Evolutionary conservation across 768 basidiomycete species (phyloP), one percentile per base, ranked within the genome.

Genomic region (Mycena filopes): DNA sequence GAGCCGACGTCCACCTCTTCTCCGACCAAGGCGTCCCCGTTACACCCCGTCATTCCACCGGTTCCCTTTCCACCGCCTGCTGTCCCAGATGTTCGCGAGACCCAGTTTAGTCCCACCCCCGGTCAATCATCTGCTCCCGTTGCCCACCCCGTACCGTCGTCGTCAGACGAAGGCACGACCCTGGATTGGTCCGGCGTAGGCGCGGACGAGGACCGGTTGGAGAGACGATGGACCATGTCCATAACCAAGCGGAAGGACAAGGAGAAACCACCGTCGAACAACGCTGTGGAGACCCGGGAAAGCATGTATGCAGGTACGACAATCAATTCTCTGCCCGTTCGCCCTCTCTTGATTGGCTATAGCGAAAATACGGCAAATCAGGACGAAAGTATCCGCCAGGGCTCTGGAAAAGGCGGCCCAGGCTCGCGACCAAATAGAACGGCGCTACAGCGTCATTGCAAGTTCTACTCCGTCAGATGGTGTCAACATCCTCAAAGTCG

Each of bases 111-210:
- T 15, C 58, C 49, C 13, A 38, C 53, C 6, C 38, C 54, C 36
- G 58, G 33, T n/a, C 46, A 36, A 21, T 29, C 63, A 23, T 25
- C 20, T 21, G 15, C 21, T 16, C 60, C 31, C 25, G 29, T 49
- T 18, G 50, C 51, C 23, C 68, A 92, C 70, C 92, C 92, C 15
- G 84, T 93, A 11, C 92, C 92, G 0, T 77, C 84, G 8, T 92
- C 91, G 10, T 81, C 83, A 8, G 86, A 93, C 72, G 87, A 89
- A 60, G 92, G 92, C 7, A 78, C 80, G 28, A 90, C 90, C 1
- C 77, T 93, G 38, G 92, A 94, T 70, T 94, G 92, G 92, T 83
- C 85, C n/a, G 82, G 84, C n/a, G 74, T 81, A 29, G 75, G 75
- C 16, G 74, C 82, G 2, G 88, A 88, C 16, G 86, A 90, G 29